Conservation (phyloP, 192 early-diverging fungal genomes). For the Diversispora epigaea region DNA sequence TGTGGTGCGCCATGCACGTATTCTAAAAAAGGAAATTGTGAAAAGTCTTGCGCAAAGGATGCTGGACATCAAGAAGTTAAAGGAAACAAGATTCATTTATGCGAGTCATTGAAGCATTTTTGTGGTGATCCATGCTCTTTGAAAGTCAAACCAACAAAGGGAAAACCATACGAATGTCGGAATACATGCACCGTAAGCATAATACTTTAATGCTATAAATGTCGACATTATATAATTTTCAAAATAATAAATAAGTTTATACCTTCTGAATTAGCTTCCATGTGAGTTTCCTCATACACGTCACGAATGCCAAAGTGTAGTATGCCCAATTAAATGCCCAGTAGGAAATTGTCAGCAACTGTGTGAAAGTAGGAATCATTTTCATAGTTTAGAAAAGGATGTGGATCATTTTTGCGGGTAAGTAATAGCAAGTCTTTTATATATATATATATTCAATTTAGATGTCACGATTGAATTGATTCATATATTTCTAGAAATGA, state of each 20-base stretch:
- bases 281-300: constrained; percentile 25
- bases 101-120: constrained; percentile 34
- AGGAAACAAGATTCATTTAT: constrained; percentile 34
- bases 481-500: constrained; percentile 16
- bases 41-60: constrained; percentile 13
- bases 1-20: constrained; percentile 21
- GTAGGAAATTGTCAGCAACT: constrained; percentile 4
- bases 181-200: constrained; percentile 26
- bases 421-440: background rate
- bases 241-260: background rate
- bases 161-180: constrained; percentile 14
- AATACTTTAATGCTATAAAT: background rate
- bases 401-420: constrained; percentile 26
- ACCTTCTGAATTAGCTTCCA: constrained; percentile 15
- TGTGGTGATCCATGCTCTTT: constrained; percentile 41
- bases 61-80: constrained; percentile 23
- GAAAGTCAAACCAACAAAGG: background rate
- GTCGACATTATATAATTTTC: background rate
- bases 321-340: constrained; percentile 31
- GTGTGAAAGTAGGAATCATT: constrained; percentile 20
- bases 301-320: constrained; percentile 36
- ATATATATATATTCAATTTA: background rate
- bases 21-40: constrained; percentile 14
- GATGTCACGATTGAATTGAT: background rate
- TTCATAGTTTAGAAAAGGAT: constrained; percentile 19